These are phyloP conservation scores for Coemansia sp. DNA, from an alignment of 192 early-diverging fungal species.

Conservation along the genomic window DNA sequence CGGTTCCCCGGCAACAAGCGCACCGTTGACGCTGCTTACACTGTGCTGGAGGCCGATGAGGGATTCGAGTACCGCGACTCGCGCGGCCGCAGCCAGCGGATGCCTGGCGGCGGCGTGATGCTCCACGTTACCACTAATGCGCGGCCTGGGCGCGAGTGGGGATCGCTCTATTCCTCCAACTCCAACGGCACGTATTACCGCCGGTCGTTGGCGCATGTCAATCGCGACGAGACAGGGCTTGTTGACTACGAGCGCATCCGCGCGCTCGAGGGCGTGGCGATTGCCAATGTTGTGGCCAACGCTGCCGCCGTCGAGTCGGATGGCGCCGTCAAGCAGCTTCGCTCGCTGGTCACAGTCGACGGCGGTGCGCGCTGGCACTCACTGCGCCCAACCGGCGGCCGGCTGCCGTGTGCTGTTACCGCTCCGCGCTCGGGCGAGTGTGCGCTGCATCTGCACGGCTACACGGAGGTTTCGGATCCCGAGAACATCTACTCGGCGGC, in stretches of 20 bases:
- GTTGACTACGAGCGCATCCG: conserved; percentile 92
- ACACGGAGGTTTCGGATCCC: conserved; percentile 76
- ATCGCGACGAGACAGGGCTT: conserved; percentile 69
- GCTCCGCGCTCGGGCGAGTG: conserved; percentile 57
- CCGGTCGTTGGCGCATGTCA: conserved; percentile 67
- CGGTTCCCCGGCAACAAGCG: conserved; percentile 75
- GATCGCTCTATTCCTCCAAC: conserved; percentile 88
- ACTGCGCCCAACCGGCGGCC: conserved; percentile 28
- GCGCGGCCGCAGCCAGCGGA: conserved; percentile 33
- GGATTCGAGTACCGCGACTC: conserved; percentile 46
- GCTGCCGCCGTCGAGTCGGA: conserved; percentile 57
- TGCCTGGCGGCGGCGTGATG: conserved; percentile 60
- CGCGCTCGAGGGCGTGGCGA: conserved; percentile 79
- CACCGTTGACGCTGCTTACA: conserved; percentile 62
- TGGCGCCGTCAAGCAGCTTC: conserved; percentile 61
- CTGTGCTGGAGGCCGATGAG: conserved; percentile 67
- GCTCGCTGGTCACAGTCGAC: conserved; percentile 74
- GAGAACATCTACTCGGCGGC: conserved; percentile 79
- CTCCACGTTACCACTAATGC: conserved; percentile 66
- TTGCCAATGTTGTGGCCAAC: conserved; percentile 82
- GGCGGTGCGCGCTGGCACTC: conserved; percentile 76
- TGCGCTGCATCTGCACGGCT: conserved; percentile 81
- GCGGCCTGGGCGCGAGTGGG: conserved; percentile 64
- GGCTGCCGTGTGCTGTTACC: conserved; percentile 56
- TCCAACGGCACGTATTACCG: conserved; percentile 85